These are phyloP conservation scores for Hyaloperonospora brassicae DNA, from an alignment of 352 stramenopile species.

Conservation along the genomic window DNA sequence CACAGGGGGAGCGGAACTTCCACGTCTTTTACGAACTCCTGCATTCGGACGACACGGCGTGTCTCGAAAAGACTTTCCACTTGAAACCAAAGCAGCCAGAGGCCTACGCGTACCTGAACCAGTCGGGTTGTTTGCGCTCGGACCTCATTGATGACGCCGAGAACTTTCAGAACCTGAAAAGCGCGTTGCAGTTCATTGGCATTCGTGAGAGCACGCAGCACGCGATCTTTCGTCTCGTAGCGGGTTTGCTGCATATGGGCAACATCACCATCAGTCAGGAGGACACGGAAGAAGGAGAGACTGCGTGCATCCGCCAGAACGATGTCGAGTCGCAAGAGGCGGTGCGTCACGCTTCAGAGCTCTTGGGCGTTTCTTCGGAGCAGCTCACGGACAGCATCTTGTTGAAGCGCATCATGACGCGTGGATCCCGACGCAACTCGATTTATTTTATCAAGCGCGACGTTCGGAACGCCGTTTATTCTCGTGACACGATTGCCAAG, in stretches of 20 bases:
- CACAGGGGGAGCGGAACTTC: constrained; percentile 75
- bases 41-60: constrained; percentile 44
- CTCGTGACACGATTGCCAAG: constrained; percentile 84
- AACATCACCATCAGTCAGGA: constrained; percentile 69
- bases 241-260: constrained; percentile 66
- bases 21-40: constrained; percentile 84
- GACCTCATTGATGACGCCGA: constrained; percentile 62
- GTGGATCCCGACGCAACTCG: constrained; percentile 57
- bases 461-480: constrained; percentile 63
- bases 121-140: constrained; percentile 64
- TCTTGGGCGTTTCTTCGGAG: constrained; percentile 59
- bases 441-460: constrained; percentile 78
- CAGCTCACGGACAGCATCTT: constrained; percentile 70
- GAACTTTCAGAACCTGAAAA: constrained; percentile 61
- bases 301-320: constrained; percentile 42
- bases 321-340: constrained; percentile 43
- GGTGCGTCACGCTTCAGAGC: constrained; percentile 38
- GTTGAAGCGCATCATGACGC: constrained; percentile 73
- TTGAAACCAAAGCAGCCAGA: constrained; percentile 51
- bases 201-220: constrained; percentile 55
- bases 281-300: constrained; percentile 67
- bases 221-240: constrained; percentile 70
- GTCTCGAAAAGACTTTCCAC: constrained; percentile 41
- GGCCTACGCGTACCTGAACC: constrained; percentile 63
- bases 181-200: constrained; percentile 62